Percentiles rank a stretch among this genome's conserved stretches.
Conservation (phyloP, 345 rosid species). For the Eucalyptus camaldulensis region DNA sequence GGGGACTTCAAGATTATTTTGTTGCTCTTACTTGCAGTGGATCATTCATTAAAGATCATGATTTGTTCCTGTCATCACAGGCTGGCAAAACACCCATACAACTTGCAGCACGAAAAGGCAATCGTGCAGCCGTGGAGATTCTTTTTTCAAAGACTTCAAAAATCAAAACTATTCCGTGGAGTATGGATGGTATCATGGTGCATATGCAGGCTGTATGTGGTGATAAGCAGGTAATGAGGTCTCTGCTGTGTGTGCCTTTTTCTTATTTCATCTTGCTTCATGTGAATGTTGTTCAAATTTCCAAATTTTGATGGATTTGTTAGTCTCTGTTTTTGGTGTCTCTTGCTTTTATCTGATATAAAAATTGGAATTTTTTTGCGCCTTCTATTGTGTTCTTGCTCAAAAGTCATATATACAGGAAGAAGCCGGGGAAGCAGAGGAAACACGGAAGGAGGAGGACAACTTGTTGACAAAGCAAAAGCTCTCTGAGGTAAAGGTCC, state of each 20-base stretch:
- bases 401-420: slow-evolving; percentile 23
- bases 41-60: background rate
- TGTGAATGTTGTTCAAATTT: background rate
- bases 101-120: slow-evolving; percentile 72
- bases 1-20: background rate
- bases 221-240: slow-evolving; percentile 20
- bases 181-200: slow-evolving; percentile 48
- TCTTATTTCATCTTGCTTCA: background rate
- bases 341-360: background rate
- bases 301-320: background rate
- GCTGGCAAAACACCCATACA: slow-evolving; percentile 70
- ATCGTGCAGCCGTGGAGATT: slow-evolving; percentile 48
- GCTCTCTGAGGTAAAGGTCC: slow-evolving; percentile 41
- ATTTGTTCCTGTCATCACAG: slow-evolving; percentile 13
- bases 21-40: background rate
- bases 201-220: slow-evolving; percentile 33
- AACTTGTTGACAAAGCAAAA: slow-evolving; percentile 12
- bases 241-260: background rate
- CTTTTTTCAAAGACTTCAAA: slow-evolving; percentile 57
- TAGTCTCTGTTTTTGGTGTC: background rate
- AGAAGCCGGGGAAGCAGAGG: slow-evolving; percentile 12
- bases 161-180: slow-evolving; percentile 46
- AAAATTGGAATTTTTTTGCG: background rate
- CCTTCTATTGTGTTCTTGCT: background rate
- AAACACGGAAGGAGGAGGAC: background rate